Conservation (phyloP, 192 early-diverging fungal genomes). For the Umbelopsis isabellina region DNA sequence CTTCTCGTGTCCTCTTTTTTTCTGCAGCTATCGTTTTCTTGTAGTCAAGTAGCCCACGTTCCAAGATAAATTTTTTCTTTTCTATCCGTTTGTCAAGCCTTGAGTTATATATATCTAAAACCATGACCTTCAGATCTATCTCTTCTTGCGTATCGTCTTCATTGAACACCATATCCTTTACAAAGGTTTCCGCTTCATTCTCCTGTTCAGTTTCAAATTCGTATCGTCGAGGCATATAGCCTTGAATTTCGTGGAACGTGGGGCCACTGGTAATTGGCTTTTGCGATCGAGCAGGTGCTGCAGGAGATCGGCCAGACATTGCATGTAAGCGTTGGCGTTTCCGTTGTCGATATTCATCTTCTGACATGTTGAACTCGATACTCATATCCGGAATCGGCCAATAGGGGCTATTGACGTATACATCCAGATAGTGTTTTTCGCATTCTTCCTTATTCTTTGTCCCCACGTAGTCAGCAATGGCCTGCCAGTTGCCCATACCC, state of each 20-base stretch:
- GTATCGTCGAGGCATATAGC: constrained; percentile 94
- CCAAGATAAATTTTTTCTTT: constrained; percentile 87
- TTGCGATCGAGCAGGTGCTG: constrained; percentile 10
- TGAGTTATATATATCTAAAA: constrained; percentile 93
- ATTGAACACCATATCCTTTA: constrained; percentile 93
- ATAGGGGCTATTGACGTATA: constrained; percentile 71
- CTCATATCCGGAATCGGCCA: constrained; percentile 91
- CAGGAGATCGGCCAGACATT: constrained; percentile 26
- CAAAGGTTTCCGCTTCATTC: constrained; percentile 91
- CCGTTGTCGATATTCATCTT: constrained; percentile 42
- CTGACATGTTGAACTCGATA: constrained; percentile 62
- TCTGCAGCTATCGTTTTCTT: constrained; percentile 78
- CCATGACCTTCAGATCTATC: constrained; percentile 84
- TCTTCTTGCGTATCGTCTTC: constrained; percentile 89
- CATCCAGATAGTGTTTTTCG: constrained; percentile 85
- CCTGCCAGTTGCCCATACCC: constrained; percentile 98
- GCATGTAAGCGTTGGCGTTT: constrained; percentile 34
- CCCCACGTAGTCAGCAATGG: constrained; percentile 90
- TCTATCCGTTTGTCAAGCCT: constrained; percentile 80
- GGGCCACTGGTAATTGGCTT: constrained; percentile 83
- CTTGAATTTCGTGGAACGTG: constrained; percentile 93
- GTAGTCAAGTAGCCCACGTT: constrained; percentile 87
- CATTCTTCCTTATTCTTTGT: constrained; percentile 89
- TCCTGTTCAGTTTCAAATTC: constrained; percentile 98
- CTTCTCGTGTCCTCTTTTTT: constrained; percentile 84